These are phyloP conservation scores for Chaetoscypha palmicola DNA, from an alignment of 2,329 filamentous ascomycete genomes.

Conservation along the genomic window DNA sequence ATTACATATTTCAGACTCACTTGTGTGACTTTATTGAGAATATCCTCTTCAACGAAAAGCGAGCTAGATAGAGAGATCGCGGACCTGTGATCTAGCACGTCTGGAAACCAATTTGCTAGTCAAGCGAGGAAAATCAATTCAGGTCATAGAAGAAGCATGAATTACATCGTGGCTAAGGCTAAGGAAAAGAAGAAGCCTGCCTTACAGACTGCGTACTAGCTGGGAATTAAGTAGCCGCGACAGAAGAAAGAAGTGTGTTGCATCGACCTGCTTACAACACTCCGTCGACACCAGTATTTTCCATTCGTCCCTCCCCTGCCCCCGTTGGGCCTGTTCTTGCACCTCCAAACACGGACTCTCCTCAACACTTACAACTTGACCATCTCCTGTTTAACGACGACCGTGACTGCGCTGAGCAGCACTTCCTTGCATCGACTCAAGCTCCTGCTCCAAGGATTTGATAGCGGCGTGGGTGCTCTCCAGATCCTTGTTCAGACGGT, in stretches of 20 bases:
- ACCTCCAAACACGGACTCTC: too few relatives aligned
- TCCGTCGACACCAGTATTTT: slow-evolving; percentile 11
- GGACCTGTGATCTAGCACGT: too few relatives aligned
- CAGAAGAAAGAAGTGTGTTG: slow-evolving; percentile 25
- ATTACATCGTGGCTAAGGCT: slow-evolving; percentile 32
- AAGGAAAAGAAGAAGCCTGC: slow-evolving; percentile 23
- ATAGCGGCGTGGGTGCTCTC: slow-evolving; percentile 94
- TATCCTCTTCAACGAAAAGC: too few relatives aligned
- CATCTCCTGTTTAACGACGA: slow-evolving; percentile 69
- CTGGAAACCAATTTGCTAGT: too few relatives aligned
- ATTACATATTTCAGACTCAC: too few relatives aligned
- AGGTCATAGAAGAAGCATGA: slow-evolving; percentile 24
- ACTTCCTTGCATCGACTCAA: slow-evolving; percentile 88
- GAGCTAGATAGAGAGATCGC: too few relatives aligned
- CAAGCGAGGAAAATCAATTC: too few relatives aligned
- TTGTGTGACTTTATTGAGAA: too few relatives aligned
- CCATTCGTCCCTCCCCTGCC: too few relatives aligned
- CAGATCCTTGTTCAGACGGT: slow-evolving; percentile 98
- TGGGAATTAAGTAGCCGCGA: slow-evolving; percentile 20
- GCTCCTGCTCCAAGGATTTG: slow-evolving; percentile 84
- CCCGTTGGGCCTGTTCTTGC: too few relatives aligned
- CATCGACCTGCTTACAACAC: slow-evolving; percentile 26
- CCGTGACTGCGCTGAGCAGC: slow-evolving; percentile 85
- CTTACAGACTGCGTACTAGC: too few relatives aligned
- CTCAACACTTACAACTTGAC: too few relatives aligned